Evolutionary conservation across 2,329 filamentous ascomycete species (phyloP).

Genomic region (Trichoderma cornu-damae): DNA sequence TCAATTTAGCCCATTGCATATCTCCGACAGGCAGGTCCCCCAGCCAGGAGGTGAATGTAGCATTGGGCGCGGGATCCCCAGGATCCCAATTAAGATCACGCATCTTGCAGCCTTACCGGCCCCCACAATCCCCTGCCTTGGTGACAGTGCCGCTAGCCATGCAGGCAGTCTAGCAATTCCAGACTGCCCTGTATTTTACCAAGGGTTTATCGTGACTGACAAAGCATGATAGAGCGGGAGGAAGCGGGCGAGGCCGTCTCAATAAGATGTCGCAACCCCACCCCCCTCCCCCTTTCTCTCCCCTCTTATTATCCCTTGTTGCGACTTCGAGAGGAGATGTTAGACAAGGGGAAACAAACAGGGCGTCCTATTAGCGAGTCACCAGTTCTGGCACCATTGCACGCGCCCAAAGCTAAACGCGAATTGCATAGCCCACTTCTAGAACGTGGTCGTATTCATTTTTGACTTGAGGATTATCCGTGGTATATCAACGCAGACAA

Average conservation of each 20-base stretch:
- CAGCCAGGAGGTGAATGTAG: not conserved
- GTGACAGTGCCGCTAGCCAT: not conserved
- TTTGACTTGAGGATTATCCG: not conserved
- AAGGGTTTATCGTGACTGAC: not conserved
- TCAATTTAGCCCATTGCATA: not conserved
- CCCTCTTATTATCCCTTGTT: no score
- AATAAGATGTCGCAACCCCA: not conserved
- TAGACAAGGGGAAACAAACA: not conserved
- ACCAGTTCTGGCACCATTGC: not conserved
- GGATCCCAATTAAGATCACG: conserved; percentile 14
- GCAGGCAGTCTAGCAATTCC: not conserved
- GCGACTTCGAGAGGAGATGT: not conserved
- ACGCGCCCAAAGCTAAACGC: not conserved
- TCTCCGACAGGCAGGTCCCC: conserved; percentile 5
- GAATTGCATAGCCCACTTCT: not conserved
- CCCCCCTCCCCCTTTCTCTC: not conserved
- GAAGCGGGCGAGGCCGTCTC: not conserved
- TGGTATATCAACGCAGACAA: not conserved
- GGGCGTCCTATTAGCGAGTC: not conserved
- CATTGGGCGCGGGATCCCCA: conserved; percentile 5
- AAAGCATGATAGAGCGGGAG: not conserved
- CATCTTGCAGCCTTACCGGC: conserved; percentile 6
- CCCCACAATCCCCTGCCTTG: not conserved
- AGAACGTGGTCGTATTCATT: not conserved
- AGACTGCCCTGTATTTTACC: not conserved